Percentiles rank a stretch among this genome's conserved stretches.
These are phyloP conservation scores for Dactylonectria estremocensis DNA, from an alignment of 2,329 filamentous ascomycete genomes.

Conservation along the genomic window DNA sequence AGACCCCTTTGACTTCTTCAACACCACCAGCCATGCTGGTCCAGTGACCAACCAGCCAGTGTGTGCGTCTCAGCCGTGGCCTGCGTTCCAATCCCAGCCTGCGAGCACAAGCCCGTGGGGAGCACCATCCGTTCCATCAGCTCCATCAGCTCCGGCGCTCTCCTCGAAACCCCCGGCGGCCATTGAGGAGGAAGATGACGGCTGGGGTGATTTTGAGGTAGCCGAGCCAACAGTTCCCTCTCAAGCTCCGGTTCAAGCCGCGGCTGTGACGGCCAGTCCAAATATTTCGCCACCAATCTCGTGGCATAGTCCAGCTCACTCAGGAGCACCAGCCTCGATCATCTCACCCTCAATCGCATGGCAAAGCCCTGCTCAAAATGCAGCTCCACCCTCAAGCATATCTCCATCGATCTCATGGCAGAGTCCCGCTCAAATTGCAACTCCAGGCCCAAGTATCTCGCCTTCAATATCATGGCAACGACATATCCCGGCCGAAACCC, in stretches of 20 bases:
- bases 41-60: slow-evolving; percentile 35
- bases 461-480: slow-evolving; percentile 41
- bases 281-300: neutral
- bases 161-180: slow-evolving; percentile 33
- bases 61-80: slow-evolving; percentile 53
- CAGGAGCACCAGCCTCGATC: neutral
- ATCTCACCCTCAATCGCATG: slow-evolving; percentile 34
- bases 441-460: slow-evolving; percentile 11
- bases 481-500: slow-evolving; percentile 22
- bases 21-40: slow-evolving; percentile 35
- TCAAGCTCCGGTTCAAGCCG: slow-evolving; percentile 31
- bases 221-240: slow-evolving; percentile 56
- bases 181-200: slow-evolving; percentile 70
- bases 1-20: slow-evolving; percentile 48
- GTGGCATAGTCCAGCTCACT: slow-evolving; percentile 25
- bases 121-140: slow-evolving; percentile 27
- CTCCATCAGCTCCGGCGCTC: slow-evolving; percentile 13
- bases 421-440: neutral
- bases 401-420: slow-evolving; percentile 22
- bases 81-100: slow-evolving; percentile 48
- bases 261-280: neutral
- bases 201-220: slow-evolving; percentile 79
- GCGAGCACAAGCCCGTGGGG: slow-evolving; percentile 39
- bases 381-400: slow-evolving; percentile 4
- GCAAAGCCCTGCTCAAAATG: slow-evolving; percentile 23